Evolutionary conservation across 1,139 yeast genomes (phyloP).

Genomic region (Saccharomyces hybrid): DNA sequence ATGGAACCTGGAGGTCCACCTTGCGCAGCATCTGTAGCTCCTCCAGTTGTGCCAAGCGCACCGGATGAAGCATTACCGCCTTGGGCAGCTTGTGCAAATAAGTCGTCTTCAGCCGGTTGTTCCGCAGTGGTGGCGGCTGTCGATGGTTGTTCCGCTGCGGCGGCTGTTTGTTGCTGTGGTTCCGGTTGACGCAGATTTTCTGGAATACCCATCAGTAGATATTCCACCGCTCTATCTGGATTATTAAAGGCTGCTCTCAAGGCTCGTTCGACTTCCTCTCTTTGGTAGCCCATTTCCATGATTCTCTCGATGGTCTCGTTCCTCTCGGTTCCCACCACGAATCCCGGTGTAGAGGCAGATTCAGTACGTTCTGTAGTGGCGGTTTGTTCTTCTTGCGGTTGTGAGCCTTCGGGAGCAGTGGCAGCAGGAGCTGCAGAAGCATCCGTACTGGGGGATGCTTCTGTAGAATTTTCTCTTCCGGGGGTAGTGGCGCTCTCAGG

Average conservation of each 20-base stretch:
- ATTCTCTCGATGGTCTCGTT: constrained; percentile 55
- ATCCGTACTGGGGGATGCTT: constrained; percentile 20
- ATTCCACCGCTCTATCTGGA: constrained; percentile 98
- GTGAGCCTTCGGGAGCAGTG: constrained; percentile 14
- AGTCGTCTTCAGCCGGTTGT: constrained; percentile 41
- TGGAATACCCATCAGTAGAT: constrained; percentile 85
- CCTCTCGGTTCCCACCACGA: constrained; percentile 29
- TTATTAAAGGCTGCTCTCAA: constrained; percentile 93
- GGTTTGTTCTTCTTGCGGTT: not conserved
- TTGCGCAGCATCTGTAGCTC: constrained; percentile 21
- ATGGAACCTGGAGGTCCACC: constrained; percentile 30
- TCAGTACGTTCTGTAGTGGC: constrained; percentile 26
- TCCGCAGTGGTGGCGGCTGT: constrained; percentile 5
- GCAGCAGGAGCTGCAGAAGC: constrained; percentile 28
- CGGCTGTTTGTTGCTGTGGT: constrained; percentile 12
- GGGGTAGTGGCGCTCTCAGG: constrained; percentile 18
- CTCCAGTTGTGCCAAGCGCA: constrained; percentile 18
- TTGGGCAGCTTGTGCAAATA: constrained; percentile 67
- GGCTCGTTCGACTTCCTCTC: constrained; percentile 83
- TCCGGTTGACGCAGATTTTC: constrained; percentile 42
- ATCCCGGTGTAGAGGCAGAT: constrained; percentile 26
- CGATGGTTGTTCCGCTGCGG: constrained; percentile 14
- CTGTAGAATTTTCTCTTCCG: constrained; percentile 25
- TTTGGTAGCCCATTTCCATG: constrained; percentile 94
- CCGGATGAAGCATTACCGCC: constrained; percentile 33